A percentile compares a stretch with the other conserved stretches of the same genome.
phyloP scores from a whole-genome alignment of 2,329 filamentous ascomycete species.

The Aspergillus latus region DNA sequence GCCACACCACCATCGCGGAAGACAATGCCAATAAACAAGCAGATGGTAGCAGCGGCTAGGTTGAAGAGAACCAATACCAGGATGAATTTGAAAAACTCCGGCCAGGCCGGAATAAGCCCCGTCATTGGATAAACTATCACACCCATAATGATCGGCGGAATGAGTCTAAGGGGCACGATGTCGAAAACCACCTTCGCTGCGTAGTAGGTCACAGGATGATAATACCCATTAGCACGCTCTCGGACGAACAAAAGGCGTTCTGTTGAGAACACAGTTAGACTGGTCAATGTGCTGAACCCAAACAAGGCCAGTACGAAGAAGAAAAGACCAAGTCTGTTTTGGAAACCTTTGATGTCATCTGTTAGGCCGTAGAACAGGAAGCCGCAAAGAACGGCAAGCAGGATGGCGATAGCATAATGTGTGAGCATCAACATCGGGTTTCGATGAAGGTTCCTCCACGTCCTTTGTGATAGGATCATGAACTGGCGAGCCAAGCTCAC shows the following conservation, averaged over 20 bases:
- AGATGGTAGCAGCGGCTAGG: slow-evolving; percentile 87
- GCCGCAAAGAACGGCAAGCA: slow-evolving; percentile 89
- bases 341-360: slow-evolving; percentile 94
- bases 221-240: slow-evolving; percentile 95
- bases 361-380: slow-evolving; percentile 96
- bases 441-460: slow-evolving; percentile 95
- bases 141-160: slow-evolving; percentile 93
- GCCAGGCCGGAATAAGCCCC: slow-evolving; percentile 75
- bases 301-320: slow-evolving; percentile 96
- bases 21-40: slow-evolving; percentile 92
- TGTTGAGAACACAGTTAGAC: slow-evolving; percentile 86
- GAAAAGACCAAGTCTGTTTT: slow-evolving; percentile 94
- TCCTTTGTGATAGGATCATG: slow-evolving; percentile 80
- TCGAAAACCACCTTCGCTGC: slow-evolving; percentile 97
- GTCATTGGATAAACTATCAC: slow-evolving; percentile 98
- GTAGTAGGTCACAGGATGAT: slow-evolving; percentile 91
- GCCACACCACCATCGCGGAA: slow-evolving; percentile 90
- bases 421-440: slow-evolving; percentile 98
- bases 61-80: slow-evolving; percentile 94
- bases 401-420: slow-evolving; percentile 94
- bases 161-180: slow-evolving; percentile 87
- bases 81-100: slow-evolving; percentile 88
- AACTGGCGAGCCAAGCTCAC: slow-evolving; percentile 81
- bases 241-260: slow-evolving; percentile 89
- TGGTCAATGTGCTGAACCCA: slow-evolving; percentile 93